Conservation (phyloP, 1,139 yeast species). For the Lodderomyces elongisporus region DNA sequence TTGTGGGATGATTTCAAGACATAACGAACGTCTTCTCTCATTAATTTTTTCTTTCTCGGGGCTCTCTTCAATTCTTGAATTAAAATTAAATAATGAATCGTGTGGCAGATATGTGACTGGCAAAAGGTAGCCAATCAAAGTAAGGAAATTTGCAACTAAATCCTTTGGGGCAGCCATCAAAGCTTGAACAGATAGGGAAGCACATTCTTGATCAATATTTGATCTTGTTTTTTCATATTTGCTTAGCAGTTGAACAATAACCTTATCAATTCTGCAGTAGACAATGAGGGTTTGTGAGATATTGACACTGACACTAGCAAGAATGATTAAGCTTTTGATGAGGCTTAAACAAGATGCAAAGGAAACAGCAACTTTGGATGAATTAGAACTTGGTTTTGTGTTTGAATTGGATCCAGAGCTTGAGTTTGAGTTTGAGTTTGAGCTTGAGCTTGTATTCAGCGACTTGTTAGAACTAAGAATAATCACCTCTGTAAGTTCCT, state of each 20-base stretch:
- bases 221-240: constrained; percentile 25
- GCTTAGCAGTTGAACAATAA: constrained; percentile 43
- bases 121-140: constrained; percentile 52
- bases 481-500: constrained; percentile 25
- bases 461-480: constrained; percentile 27
- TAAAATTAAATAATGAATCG: constrained; percentile 28
- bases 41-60: constrained; percentile 25
- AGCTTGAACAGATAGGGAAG: constrained; percentile 46
- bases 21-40: constrained; percentile 24
- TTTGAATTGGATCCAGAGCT: background rate
- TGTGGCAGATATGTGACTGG: constrained; percentile 38
- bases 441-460: constrained; percentile 14
- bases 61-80: constrained; percentile 20
- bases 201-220: background rate
- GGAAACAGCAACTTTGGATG: constrained; percentile 20
- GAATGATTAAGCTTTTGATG: constrained; percentile 33
- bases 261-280: constrained; percentile 36
- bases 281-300: constrained; percentile 37
- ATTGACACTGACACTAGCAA: constrained; percentile 35
- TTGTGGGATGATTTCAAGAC: constrained; percentile 18
- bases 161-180: constrained; percentile 74
- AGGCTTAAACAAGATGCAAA: constrained; percentile 35
- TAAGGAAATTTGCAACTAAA: constrained; percentile 50
- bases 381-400: background rate
- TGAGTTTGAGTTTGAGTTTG: constrained; percentile 1